These are phyloP conservation scores for Dothidotthia symphoricarpi DNA, from an alignment of 2,329 filamentous ascomycete species.

Conservation along the genomic window DNA sequence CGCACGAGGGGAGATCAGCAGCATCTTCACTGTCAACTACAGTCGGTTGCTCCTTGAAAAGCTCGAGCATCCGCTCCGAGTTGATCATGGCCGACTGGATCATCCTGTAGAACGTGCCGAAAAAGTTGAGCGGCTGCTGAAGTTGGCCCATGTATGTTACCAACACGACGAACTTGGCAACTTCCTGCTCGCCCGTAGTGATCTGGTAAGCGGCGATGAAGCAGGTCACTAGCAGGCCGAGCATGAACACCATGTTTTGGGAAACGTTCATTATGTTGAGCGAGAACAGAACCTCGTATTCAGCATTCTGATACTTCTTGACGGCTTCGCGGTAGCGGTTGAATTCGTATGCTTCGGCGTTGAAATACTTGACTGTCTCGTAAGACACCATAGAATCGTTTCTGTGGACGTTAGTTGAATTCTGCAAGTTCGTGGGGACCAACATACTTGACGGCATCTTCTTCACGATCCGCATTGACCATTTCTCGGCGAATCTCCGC, in stretches of 20 bases:
- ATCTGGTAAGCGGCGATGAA: conserved; percentile 71
- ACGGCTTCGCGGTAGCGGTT: conserved; percentile 58
- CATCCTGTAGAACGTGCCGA: conserved; percentile 91
- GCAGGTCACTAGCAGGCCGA: conserved; percentile 64
- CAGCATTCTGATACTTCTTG: conserved; percentile 56
- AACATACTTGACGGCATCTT: conserved; percentile 85
- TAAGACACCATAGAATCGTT: conserved; percentile 99
- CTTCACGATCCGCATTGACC: conserved; percentile 91
- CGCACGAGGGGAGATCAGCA: conserved; percentile 62
- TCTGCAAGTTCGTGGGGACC: not conserved
- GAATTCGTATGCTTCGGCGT: conserved; percentile 60
- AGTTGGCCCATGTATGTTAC: conserved; percentile 74
- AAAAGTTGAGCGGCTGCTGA: conserved; percentile 69
- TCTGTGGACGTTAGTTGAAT: conserved; percentile 41
- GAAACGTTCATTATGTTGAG: conserved; percentile 61
- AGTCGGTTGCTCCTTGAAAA: conserved; percentile 94
- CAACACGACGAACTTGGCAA: conserved; percentile 69
- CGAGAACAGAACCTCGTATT: conserved; percentile 57
- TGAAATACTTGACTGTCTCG: conserved; percentile 71
- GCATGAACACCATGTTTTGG: conserved; percentile 63
- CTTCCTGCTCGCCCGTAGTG: conserved; percentile 57
- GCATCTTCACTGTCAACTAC: conserved; percentile 76
- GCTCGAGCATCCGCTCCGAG: conserved; percentile 86
- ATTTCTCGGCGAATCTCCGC: conserved; percentile 88
- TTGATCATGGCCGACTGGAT: conserved; percentile 98